Conservation (phyloP, 2,329 filamentous ascomycete genomes). For the Alternaria sp. region DNA sequence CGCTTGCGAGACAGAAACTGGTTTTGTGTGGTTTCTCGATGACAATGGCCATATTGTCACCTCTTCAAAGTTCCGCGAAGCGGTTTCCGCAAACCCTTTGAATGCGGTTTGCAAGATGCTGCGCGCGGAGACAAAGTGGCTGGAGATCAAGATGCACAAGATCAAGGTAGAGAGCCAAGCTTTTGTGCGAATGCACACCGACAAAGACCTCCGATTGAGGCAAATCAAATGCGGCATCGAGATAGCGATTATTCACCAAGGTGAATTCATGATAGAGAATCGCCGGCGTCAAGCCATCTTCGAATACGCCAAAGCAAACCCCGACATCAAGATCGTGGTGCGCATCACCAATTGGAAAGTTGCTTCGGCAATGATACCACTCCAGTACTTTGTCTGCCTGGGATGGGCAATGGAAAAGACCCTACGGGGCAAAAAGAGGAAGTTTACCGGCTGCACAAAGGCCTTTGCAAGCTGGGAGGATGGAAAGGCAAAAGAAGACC, state of each 20-base stretch:
- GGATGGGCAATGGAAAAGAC: neutral
- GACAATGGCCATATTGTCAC: neutral
- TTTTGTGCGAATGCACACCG: neutral
- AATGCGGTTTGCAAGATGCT: neutral
- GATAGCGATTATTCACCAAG: neutral
- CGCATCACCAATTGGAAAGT: neutral
- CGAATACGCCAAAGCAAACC: neutral
- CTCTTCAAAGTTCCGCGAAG: neutral
- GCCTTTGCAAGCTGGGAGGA: neutral
- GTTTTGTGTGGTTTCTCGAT: neutral
- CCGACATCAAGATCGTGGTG: neutral
- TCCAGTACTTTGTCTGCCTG: neutral
- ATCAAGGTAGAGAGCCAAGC: neutral
- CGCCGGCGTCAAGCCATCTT: neutral
- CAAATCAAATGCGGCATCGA: neutral
- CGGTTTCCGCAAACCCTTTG: neutral
- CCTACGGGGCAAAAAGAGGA: neutral
- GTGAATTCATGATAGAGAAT: neutral
- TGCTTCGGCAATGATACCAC: neutral
- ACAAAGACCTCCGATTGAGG: neutral
- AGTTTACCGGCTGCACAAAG: neutral
- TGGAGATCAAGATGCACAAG: neutral
- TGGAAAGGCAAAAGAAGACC: neutral
- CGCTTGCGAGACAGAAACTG: neutral
- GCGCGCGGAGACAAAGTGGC: neutral